Base-by-base conservation (phyloP, 768 basidiomycete species). In the Harrya chromipes region DNA sequence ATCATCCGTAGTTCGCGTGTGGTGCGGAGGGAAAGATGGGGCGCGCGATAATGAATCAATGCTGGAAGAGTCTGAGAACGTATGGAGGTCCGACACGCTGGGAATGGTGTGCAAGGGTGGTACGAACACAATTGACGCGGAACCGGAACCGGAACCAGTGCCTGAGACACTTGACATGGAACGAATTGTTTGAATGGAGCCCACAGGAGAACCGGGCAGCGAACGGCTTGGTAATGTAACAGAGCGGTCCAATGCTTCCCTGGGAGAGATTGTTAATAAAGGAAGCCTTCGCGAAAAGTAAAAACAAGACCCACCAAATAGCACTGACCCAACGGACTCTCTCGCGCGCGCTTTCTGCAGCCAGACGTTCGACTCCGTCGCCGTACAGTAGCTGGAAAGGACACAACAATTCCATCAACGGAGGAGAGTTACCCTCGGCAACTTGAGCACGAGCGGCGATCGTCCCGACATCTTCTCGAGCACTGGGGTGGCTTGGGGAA, bases 361-460 rank as follows among this genome's bases (percentile, higher is more conserved):
- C 93, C 21, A 97, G 65, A 8, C 94, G 71, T 64, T 97, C 94
- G 2, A 93, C 83, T 1, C 94, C 93, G 64, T 97, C 94, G 11
- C 80, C 78, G 63, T 97, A 97, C 31, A 93, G 63, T 74, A 97
- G 79, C 64, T 94, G 92, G 70, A 97, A 95, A 0, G 93, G 93
- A 49, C 90, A 90, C 4, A 95, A 64, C 49, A 82, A 77, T 52
- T 93, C 87, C 73, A 85, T 72, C 52, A 90, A 64, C 48, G 74
- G 70, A 59, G 64, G 61, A 6, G 33, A 74, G 67, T 49, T 73
- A 69, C 58, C 75, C 75, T 43, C 72, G 54, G 40, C 67, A 8
- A 65, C 79, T 63, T 90, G 85, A 46, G 75, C 68, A 49, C 74
- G 73, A 2, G 92, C 93, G 13, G 93, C 91, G 23, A 87, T 74